Evolutionary conservation across 768 basidiomycete species (phyloP).

Genomic region (Myochromella boudieri): DNA sequence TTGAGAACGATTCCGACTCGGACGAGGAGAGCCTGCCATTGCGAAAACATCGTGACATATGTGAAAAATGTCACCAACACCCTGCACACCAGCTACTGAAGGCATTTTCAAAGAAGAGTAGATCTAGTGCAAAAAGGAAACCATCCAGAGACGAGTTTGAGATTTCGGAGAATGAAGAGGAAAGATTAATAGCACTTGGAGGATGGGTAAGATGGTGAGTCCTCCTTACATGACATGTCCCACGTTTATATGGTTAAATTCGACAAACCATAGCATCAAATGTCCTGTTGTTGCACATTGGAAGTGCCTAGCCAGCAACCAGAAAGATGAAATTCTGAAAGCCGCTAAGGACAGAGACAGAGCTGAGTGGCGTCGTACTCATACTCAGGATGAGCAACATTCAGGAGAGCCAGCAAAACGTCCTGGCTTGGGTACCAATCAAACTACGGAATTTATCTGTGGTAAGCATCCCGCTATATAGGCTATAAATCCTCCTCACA

Average conservation of each 20-base stretch:
- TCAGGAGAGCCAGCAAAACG: constrained; percentile 19
- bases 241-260: constrained; percentile 14
- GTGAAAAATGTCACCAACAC: constrained; percentile 67
- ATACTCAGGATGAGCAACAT: constrained; percentile 21
- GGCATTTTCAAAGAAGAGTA: constrained; percentile 35
- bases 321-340: constrained; percentile 72
- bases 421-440: constrained; percentile 40
- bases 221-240: neutral
- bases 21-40: constrained; percentile 59
- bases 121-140: constrained; percentile 39
- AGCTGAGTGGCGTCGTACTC: constrained; percentile 33
- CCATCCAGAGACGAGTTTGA: constrained; percentile 50
- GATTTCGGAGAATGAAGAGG: constrained; percentile 52
- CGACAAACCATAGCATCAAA: constrained; percentile 53
- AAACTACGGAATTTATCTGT: constrained; percentile 82
- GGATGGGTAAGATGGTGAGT: constrained; percentile 86
- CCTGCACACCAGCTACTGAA: constrained; percentile 59
- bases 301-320: constrained; percentile 64
- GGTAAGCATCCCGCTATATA: constrained; percentile 30
- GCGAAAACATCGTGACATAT: constrained; percentile 58
- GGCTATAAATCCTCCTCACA: too few species aligned
- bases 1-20: constrained; percentile 47
- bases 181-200: constrained; percentile 51
- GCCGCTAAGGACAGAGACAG: constrained; percentile 58
- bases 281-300: constrained; percentile 80